phyloP scores from a whole-genome alignment of 1,284 basidiomycete genomes.

The Heterobasidion irregulare region DNA sequence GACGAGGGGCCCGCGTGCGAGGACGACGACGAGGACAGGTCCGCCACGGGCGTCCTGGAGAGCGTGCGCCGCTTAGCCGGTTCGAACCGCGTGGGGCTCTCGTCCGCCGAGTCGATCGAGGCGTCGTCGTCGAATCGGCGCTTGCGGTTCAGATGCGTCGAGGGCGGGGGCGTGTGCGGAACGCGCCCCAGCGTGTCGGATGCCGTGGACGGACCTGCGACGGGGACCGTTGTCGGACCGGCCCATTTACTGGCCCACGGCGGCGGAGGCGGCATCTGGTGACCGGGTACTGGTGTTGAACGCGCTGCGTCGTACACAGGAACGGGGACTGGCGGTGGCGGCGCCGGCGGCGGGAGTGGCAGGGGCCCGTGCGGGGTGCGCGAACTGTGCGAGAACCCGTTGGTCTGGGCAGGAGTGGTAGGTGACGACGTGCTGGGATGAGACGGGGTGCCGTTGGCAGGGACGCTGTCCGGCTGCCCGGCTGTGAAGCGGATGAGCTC shows the following conservation, averaged over 20 bases:
- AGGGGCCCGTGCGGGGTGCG: conserved; percentile 12
- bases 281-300: conserved; percentile 20
- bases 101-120: background rate
- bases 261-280: conserved; percentile 48
- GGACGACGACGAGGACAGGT: conserved; percentile 1
- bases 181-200: background rate
- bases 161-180: background rate
- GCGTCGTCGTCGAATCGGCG: conserved; percentile 1
- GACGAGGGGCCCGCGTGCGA: background rate
- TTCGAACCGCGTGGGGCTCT: background rate
- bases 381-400: conserved; percentile 20
- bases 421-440: conserved; percentile 5
- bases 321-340: conserved; percentile 24
- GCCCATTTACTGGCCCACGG: conserved; percentile 62
- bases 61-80: conserved; percentile 7
- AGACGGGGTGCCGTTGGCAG: conserved; percentile 5
- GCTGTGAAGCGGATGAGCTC: conserved; percentile 61
- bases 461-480: conserved; percentile 32
- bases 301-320: conserved; percentile 23
- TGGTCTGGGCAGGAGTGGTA: conserved; percentile 20
- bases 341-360: conserved; percentile 16
- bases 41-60: conserved; percentile 3
- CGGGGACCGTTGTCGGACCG: conserved; percentile 7
- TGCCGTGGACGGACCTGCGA: background rate
- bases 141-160: background rate